Percentiles rank a stretch among this genome's conserved stretches.
Conservation (phyloP, 129 eudicot species). For the Tagetes erecta region DNA sequence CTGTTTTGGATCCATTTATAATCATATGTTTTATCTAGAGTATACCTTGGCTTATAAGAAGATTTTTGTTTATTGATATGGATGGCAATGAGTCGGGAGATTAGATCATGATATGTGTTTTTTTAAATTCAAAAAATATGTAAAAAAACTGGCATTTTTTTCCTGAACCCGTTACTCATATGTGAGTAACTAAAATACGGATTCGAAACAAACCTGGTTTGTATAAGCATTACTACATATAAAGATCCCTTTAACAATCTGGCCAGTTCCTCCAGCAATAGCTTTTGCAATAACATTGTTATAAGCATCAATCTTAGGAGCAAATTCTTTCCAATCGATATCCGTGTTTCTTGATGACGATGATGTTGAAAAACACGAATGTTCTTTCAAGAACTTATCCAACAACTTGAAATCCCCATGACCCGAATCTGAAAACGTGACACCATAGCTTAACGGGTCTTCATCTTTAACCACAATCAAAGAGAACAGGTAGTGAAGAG, state of each 20-base stretch:
- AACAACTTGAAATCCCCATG: constrained; percentile 38
- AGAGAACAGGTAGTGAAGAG: constrained; percentile 69
- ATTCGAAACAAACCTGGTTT: constrained; percentile 56
- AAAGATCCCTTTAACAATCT: constrained; percentile 87
- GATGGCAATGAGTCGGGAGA: neutral
- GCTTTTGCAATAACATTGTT: constrained; percentile 85
- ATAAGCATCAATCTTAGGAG: constrained; percentile 75
- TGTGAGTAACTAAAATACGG: neutral
- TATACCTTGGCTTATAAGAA: neutral
- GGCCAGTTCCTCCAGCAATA: constrained; percentile 92
- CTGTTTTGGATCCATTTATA: constrained; percentile 33
- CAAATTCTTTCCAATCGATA: constrained; percentile 85
- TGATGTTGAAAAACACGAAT: constrained; percentile 46
- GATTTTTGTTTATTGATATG: neutral
- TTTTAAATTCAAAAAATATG: neutral
- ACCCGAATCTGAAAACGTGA: constrained; percentile 47
- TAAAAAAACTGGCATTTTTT: neutral
- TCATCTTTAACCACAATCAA: constrained; percentile 55
- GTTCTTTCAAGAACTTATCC: constrained; percentile 63
- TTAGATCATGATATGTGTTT: neutral
- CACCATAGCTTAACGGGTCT: constrained; percentile 73
- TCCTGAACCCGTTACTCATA: neutral
- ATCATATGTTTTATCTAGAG: neutral
- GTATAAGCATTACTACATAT: constrained; percentile 79
- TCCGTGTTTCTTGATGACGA: constrained; percentile 36